phyloP scores from a whole-genome alignment of 2,329 filamentous ascomycete species.

The Fusarium mundagurra region DNA sequence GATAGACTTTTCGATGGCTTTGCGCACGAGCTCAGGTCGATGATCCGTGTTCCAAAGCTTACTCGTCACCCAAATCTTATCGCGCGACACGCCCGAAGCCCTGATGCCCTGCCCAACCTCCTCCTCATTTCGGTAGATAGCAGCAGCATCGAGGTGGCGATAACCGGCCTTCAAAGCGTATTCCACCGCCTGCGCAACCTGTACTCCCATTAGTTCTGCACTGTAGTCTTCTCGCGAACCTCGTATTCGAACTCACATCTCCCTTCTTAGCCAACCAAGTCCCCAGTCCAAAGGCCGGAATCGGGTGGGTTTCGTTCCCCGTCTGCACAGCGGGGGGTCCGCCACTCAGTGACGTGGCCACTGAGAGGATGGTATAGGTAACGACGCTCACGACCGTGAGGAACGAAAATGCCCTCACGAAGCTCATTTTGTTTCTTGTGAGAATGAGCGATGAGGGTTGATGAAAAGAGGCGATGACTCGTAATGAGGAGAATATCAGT shows the following conservation, averaged over 20 bases:
- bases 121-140: slow-evolving; percentile 70
- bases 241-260: neutral
- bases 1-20: slow-evolving; percentile 44
- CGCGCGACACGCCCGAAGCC: slow-evolving; percentile 38
- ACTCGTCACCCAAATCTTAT: slow-evolving; percentile 44
- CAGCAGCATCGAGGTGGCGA: slow-evolving; percentile 64
- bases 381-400: slow-evolving; percentile 16
- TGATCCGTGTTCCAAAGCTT: slow-evolving; percentile 51
- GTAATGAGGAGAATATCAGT: slow-evolving; percentile 2
- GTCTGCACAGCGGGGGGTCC: neutral
- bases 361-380: slow-evolving; percentile 12
- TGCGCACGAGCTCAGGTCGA: slow-evolving; percentile 41
- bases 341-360: slow-evolving; percentile 14
- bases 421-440: slow-evolving; percentile 7
- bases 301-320: slow-evolving; percentile 21
- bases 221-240: fast-evolving
- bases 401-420: slow-evolving; percentile 21
- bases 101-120: slow-evolving; percentile 60
- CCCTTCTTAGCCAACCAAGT: slow-evolving; percentile 47
- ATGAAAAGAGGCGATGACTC: neutral
- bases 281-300: slow-evolving; percentile 47
- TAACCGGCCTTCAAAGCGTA: slow-evolving; percentile 63
- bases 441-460: neutral
- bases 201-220: neutral
- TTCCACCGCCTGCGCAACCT: slow-evolving; percentile 59